These are phyloP conservation scores for Cucurbita pepo DNA, from an alignment of 306 rosid species.

Conservation along the genomic window DNA sequence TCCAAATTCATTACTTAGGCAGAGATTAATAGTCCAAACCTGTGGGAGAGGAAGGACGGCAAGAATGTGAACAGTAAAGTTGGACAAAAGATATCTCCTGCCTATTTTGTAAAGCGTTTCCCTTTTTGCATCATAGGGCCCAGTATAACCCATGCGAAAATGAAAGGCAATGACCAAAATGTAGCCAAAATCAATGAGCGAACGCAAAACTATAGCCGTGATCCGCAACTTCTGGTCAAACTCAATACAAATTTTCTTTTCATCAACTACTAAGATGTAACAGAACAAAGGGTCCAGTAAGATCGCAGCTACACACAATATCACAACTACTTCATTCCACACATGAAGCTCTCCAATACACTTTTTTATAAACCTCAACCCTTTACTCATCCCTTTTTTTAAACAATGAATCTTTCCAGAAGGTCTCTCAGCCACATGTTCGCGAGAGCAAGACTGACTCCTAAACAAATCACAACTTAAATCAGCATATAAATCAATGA, in stretches of 20 bases:
- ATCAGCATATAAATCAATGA: background rate
- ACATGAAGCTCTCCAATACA: background rate
- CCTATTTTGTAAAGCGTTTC: background rate
- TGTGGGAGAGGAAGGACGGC: conserved; percentile 10
- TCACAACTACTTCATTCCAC: background rate
- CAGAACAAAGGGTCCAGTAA: conserved; percentile 6
- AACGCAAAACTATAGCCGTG: background rate
- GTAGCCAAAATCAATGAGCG: conserved; percentile 6
- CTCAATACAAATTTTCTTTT: background rate
- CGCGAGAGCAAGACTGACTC: background rate
- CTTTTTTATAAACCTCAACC: background rate
- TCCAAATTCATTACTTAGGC: background rate
- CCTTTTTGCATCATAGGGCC: background rate
- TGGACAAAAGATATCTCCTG: background rate
- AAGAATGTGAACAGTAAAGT: conserved; percentile 4
- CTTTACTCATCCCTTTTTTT: background rate
- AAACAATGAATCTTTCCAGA: background rate
- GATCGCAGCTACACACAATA: conserved; percentile 1
- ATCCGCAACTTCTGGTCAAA: background rate
- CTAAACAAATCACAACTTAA: background rate
- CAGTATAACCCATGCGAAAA: background rate
- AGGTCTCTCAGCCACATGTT: background rate
- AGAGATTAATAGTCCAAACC: background rate
- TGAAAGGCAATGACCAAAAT: background rate
- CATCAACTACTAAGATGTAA: background rate